These are phyloP conservation scores for Orbilia brochopaga DNA, from an alignment of 2,329 filamentous ascomycete genomes.

Conservation along the genomic window DNA sequence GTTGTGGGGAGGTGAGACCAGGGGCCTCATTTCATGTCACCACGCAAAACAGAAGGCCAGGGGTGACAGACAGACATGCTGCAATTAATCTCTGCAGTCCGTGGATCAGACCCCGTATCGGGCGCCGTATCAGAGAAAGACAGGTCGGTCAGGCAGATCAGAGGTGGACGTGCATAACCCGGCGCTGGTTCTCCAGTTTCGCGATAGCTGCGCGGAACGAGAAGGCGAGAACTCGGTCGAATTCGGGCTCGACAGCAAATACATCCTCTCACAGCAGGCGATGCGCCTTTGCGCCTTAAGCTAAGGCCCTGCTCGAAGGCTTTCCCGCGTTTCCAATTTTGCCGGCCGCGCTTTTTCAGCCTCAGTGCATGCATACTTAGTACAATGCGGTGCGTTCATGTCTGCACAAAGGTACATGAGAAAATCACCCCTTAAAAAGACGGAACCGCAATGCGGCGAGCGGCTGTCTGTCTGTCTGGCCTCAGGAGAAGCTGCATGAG, in stretches of 20 bases:
- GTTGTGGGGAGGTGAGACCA: not conserved
- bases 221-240: not conserved
- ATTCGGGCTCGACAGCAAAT: not conserved
- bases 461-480: not conserved
- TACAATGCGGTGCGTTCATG: no score
- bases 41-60: not conserved
- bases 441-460: not conserved
- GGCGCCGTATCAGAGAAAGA: not conserved
- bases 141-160: not conserved
- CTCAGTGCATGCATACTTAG: not conserved
- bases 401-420: not conserved
- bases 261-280: no score
- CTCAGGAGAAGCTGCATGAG: not conserved
- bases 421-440: not conserved
- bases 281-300: not conserved
- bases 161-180: not conserved
- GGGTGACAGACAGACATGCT: not conserved
- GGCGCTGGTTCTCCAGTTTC: not conserved
- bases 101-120: not conserved
- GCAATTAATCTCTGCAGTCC: not conserved
- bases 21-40: conserved; percentile 2
- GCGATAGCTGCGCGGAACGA: not conserved
- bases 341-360: not conserved
- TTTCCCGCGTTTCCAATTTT: conserved; percentile 1
- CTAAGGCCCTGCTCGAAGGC: not conserved